Conservation (phyloP, 257 asterid species). For the Solanum piurae region DNA sequence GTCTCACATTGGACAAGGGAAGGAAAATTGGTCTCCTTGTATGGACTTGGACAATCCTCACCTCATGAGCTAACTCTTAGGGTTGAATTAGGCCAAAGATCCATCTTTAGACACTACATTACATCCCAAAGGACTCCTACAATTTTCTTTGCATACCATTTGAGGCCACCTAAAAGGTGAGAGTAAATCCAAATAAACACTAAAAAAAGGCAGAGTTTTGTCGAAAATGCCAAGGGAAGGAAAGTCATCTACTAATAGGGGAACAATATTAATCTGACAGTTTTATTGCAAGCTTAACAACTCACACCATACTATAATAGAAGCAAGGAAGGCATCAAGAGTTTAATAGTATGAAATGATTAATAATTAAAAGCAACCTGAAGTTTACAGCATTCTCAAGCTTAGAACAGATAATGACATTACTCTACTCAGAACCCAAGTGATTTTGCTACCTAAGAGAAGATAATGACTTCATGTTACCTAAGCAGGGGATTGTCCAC, state of each 20-base stretch:
- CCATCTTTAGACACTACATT: no score
- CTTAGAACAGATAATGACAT: not conserved
- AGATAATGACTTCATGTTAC: not conserved
- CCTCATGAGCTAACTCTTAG: no score
- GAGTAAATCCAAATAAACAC: not conserved
- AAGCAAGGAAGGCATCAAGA: not conserved
- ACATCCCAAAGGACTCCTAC: not conserved
- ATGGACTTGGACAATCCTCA: no score
- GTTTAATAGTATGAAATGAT: not conserved
- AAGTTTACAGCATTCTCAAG: not conserved
- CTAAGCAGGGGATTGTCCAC: not conserved
- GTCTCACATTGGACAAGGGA: no score
- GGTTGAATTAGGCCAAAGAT: no score
- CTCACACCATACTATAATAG: not conserved
- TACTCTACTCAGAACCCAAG: not conserved
- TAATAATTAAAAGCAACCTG: not conserved
- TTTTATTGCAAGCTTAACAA: not conserved
- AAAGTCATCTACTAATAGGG: not conserved
- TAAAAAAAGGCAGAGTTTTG: not conserved
- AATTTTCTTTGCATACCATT: not conserved
- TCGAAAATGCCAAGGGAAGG: not conserved
- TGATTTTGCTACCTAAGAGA: not conserved
- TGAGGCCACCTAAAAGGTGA: not conserved
- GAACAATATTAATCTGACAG: not conserved
- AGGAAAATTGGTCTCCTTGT: no score